Evolutionary conservation across 345 rosid species (phyloP).

Genomic region (Brassica cretica): DNA sequence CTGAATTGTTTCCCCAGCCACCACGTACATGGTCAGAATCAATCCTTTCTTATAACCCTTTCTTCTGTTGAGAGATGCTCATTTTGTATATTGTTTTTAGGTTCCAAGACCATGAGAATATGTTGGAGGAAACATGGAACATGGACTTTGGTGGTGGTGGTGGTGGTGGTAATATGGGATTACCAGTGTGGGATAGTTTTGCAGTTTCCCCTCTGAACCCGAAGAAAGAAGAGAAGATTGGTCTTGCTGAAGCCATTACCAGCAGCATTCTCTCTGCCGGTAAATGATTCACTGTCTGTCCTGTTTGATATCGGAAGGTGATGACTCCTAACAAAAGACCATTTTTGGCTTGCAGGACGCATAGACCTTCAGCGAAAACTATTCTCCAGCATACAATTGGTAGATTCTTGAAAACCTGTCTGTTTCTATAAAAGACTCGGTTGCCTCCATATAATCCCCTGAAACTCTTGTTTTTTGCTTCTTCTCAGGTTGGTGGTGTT

Average conservation of each 20-base stretch:
- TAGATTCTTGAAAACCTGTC: conserved; percentile 35
- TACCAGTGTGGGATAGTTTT: conserved; percentile 85
- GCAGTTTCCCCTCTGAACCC: conserved; percentile 62
- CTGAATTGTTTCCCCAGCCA: conserved; percentile 83
- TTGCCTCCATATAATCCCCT: neutral
- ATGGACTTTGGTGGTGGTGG: conserved; percentile 69
- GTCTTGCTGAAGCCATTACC: conserved; percentile 91
- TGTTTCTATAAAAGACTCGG: neutral
- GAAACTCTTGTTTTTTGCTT: neutral
- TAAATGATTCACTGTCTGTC: conserved; percentile 17
- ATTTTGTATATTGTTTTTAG: conserved; percentile 41
- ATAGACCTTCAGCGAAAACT: conserved; percentile 87
- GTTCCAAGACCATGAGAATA: conserved; percentile 85
- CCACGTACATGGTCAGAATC: conserved; percentile 87
- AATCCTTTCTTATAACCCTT: conserved; percentile 16
- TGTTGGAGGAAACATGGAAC: conserved; percentile 90
- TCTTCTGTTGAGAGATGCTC: conserved; percentile 7
- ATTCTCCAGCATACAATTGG: conserved; percentile 87
- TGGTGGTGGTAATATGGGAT: conserved; percentile 41
- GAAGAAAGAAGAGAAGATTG: conserved; percentile 91
- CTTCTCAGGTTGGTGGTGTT: conserved; percentile 82
- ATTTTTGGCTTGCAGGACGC: conserved; percentile 57
- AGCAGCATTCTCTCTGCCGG: conserved; percentile 89
- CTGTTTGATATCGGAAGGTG: conserved; percentile 3
- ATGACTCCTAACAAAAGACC: conserved; percentile 10